Percentiles rank a stretch among this genome's conserved stretches.
Evolutionary conservation across 2,329 filamentous ascomycete genomes (phyloP).

Genomic region (Cordyceps cateniannulata): DNA sequence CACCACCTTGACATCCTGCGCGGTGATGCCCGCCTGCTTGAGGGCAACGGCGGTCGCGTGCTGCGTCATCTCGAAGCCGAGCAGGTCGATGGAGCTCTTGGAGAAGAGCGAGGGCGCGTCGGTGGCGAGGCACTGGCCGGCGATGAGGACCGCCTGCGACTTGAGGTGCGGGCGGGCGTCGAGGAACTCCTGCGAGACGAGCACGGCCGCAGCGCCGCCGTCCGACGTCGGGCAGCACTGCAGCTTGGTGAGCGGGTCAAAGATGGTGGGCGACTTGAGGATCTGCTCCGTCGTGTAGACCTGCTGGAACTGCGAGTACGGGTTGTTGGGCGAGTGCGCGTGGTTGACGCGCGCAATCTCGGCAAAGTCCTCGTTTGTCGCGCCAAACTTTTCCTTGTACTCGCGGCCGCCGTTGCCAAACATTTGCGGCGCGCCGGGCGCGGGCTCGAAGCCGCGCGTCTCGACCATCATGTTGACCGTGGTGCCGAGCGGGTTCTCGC

Average conservation of each 20-base stretch:
- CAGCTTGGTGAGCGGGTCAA: conserved; percentile 88
- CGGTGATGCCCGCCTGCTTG: conserved; percentile 62
- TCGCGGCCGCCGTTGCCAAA: conserved; percentile 92
- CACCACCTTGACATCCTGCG: conserved; percentile 71
- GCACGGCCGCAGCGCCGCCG: conserved; percentile 78
- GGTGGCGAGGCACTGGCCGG: conserved; percentile 81
- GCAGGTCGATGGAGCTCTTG: conserved; percentile 73
- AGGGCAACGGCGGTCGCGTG: conserved; percentile 64
- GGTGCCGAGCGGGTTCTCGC: conserved; percentile 71
- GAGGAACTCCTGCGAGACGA: conserved; percentile 86
- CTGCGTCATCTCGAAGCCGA: conserved; percentile 81
- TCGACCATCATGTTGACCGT: conserved; percentile 72
- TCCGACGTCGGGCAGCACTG: conserved; percentile 97
- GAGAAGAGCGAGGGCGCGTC: conserved; percentile 77
- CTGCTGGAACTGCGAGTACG: conserved; percentile 95
- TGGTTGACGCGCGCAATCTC: conserved; percentile 94
- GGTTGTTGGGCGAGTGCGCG: conserved; percentile 83
- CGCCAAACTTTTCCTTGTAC: conserved; percentile 95
- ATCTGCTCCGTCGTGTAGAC: conserved; percentile 86
- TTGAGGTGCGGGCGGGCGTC: conserved; percentile 76
- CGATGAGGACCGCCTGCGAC: conserved; percentile 78
- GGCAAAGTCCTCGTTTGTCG: conserved; percentile 78
- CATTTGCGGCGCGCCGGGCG: conserved; percentile 82
- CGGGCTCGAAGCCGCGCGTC: conserved; percentile 74
- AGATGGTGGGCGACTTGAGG: conserved; percentile 67